Evolutionary conservation across 2,329 filamentous ascomycete species (phyloP).

Genomic region (Paraphaeosphaeria sporulosa): DNA sequence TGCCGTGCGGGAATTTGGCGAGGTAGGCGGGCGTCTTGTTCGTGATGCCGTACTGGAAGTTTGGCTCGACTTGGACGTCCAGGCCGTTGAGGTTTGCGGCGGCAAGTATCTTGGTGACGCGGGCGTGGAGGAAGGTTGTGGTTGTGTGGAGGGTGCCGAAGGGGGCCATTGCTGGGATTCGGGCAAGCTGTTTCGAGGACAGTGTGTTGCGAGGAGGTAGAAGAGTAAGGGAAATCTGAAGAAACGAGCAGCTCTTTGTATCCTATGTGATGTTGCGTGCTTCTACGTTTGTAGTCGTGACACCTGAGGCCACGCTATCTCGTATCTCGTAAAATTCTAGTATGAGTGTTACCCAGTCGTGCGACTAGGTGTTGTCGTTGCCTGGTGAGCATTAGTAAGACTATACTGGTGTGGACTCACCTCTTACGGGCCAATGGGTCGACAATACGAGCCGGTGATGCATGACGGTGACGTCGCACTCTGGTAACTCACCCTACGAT

Average conservation of each 20-base stretch:
- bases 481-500: neutral
- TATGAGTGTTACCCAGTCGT: neutral
- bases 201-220: neutral
- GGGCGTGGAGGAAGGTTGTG: conserved; percentile 21
- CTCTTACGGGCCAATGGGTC: neutral
- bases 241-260: neutral
- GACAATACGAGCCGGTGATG: neutral
- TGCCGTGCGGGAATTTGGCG: conserved; percentile 61
- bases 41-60: conserved; percentile 52
- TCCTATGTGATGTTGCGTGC: neutral
- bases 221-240: neutral
- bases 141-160: conserved; percentile 30
- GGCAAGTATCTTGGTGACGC: conserved; percentile 23
- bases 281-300: no score
- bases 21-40: conserved; percentile 58
- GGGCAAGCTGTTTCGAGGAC: neutral
- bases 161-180: conserved; percentile 20
- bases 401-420: neutral
- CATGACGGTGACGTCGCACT: neutral
- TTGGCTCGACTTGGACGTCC: conserved; percentile 38
- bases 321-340: neutral
- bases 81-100: conserved; percentile 33
- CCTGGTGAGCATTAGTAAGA: neutral
- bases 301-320: neutral
- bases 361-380: neutral